Conservation (phyloP, 2,329 filamentous ascomycete species). For the Capronia epimyces region DNA sequence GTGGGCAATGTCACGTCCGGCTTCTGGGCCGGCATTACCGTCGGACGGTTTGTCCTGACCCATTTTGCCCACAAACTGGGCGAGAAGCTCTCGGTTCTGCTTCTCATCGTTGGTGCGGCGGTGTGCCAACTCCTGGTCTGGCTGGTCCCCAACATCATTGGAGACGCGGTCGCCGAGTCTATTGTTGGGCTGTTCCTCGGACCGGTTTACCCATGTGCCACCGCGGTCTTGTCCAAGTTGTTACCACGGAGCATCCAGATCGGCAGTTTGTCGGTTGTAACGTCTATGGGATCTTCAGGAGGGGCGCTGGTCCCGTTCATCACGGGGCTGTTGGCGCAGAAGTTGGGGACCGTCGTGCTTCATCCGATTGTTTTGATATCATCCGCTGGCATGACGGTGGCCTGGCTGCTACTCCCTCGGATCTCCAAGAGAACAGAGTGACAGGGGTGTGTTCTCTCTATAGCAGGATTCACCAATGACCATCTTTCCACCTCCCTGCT, state of each 20-base stretch:
- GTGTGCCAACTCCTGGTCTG: constrained; percentile 34
- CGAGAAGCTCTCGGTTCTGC: constrained; percentile 64
- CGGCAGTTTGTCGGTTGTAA: constrained; percentile 37
- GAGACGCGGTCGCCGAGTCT: constrained; percentile 55
- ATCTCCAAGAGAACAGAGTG: constrained; percentile 48
- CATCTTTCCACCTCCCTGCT: background rate
- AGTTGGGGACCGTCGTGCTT: constrained; percentile 45
- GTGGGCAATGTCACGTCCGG: constrained; percentile 69
- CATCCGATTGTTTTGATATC: constrained; percentile 53
- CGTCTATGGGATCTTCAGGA: constrained; percentile 40
- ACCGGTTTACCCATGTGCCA: constrained; percentile 67
- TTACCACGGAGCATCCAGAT: constrained; percentile 38
- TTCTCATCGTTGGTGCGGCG: constrained; percentile 56
- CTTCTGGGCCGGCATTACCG: constrained; percentile 67
- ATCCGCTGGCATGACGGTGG: constrained; percentile 50
- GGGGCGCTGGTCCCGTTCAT: constrained; percentile 44
- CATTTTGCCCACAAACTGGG: constrained; percentile 62
- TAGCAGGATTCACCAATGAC: background rate
- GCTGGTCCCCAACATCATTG: constrained; percentile 34
- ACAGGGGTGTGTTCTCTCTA: background rate
- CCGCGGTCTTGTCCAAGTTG: constrained; percentile 31
- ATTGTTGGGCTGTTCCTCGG: constrained; percentile 71
- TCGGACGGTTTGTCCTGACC: constrained; percentile 67
- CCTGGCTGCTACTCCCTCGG: constrained; percentile 49
- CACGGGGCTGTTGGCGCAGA: constrained; percentile 46